Percentiles rank a stretch among this genome's conserved stretches.
These are phyloP conservation scores for Asparagopsis taxiformis DNA, from an alignment of 31 red algal species.

Conservation along the genomic window DNA sequence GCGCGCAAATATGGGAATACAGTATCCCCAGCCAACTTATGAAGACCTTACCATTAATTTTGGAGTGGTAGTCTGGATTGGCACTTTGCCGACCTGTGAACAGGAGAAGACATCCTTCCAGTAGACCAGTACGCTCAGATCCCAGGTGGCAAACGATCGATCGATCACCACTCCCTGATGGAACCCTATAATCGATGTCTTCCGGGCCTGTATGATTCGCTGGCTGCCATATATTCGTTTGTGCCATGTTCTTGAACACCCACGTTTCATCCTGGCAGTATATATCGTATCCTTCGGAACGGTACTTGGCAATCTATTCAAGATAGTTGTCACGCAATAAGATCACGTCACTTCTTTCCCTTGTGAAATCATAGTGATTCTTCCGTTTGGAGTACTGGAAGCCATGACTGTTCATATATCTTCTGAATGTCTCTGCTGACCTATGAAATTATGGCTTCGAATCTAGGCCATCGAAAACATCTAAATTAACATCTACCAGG, in stretches of 20 bases:
- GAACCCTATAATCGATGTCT: not conserved
- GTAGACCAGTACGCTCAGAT: not conserved
- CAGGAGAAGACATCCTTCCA: constrained; percentile 5
- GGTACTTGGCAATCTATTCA: constrained; percentile 10
- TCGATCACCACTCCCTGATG: not conserved
- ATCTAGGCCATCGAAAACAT: not conserved
- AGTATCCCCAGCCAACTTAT: not conserved
- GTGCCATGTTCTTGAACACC: constrained; percentile 13
- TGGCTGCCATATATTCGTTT: not conserved
- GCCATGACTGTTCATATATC: not conserved
- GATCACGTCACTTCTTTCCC: not conserved
- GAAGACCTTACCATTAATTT: not conserved
- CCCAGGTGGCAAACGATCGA: constrained; percentile 5
- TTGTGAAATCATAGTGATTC: constrained; percentile 7
- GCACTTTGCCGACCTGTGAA: constrained; percentile 3
- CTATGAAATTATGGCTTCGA: not conserved
- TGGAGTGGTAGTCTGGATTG: constrained; percentile 1
- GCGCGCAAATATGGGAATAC: not conserved
- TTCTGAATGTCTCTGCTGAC: not conserved
- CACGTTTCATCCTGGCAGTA: constrained; percentile 37
- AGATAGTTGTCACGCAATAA: constrained; percentile 21
- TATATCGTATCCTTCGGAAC: constrained; percentile 3
- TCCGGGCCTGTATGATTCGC: not conserved
- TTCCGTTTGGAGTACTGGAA: not conserved
- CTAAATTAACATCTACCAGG: not conserved